These are phyloP conservation scores for Citrus reticulata DNA, from an alignment of 345 rosid species.

Conservation along the genomic window DNA sequence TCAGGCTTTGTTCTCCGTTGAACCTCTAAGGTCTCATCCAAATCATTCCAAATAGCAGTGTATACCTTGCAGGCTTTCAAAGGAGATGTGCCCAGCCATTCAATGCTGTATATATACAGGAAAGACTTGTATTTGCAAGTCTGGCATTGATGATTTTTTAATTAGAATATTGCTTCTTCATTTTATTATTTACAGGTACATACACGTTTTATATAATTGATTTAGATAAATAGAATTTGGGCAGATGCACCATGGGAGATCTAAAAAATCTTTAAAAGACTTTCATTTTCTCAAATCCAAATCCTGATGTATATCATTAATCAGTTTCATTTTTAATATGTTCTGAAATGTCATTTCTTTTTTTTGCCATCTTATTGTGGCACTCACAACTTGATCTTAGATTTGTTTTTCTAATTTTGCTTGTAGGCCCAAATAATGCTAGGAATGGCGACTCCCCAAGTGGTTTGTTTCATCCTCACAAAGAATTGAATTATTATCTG, in stretches of 20 bases:
- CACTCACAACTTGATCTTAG: background rate
- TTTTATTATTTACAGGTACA: background rate
- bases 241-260: background rate
- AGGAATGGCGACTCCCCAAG: slow-evolving; percentile 76
- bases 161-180: background rate
- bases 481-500: slow-evolving; percentile 5
- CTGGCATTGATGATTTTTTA: background rate
- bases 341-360: background rate
- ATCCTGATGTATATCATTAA: background rate
- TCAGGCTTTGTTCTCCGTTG: background rate
- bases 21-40: background rate
- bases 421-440: slow-evolving; percentile 89
- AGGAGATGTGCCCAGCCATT: background rate
- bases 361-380: background rate
- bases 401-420: slow-evolving; percentile 5
- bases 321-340: background rate
- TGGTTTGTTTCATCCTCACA: slow-evolving; percentile 45
- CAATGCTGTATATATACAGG: background rate
- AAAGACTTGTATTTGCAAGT: background rate
- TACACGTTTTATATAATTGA: background rate
- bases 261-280: background rate
- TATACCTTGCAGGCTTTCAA: background rate
- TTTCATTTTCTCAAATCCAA: background rate
- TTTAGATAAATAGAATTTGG: background rate
- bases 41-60: background rate